Conservation (phyloP, 2,329 filamentous ascomycete species). For the Huntiella savannae region DNA sequence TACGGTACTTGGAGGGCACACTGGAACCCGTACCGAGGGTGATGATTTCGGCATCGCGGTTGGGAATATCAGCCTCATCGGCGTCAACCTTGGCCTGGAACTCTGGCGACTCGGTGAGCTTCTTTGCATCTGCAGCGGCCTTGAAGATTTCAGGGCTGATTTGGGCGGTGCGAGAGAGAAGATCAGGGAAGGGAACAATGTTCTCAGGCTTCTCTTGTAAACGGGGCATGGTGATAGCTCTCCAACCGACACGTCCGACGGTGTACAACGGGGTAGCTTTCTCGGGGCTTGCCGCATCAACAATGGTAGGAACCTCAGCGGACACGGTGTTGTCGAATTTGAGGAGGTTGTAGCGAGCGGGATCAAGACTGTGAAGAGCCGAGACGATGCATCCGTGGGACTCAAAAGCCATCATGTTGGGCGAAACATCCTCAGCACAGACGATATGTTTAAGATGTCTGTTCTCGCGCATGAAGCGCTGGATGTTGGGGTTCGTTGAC, state of each 20-base stretch:
- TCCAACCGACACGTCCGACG: constrained; percentile 25
- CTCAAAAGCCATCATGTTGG: constrained; percentile 56
- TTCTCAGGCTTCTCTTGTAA: constrained; percentile 27
- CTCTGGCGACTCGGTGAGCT: constrained; percentile 22
- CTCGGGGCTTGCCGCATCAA: neutral
- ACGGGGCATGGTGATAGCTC: constrained; percentile 28
- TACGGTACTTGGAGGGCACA: constrained; percentile 78
- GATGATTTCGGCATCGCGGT: constrained; percentile 62
- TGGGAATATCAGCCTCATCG: constrained; percentile 46
- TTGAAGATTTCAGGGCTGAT: constrained; percentile 26
- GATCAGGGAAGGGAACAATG: constrained; percentile 24
- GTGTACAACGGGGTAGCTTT: constrained; percentile 16
- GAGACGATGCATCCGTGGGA: constrained; percentile 47
- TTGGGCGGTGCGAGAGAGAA: constrained; percentile 27
- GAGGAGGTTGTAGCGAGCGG: constrained; percentile 52
- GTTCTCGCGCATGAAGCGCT: constrained; percentile 48
- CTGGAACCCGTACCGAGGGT: constrained; percentile 84
- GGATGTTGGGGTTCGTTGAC: constrained; percentile 39
- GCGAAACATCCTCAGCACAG: constrained; percentile 51
- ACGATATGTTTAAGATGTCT: constrained; percentile 52
- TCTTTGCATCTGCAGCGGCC: constrained; percentile 31
- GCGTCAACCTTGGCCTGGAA: constrained; percentile 31
- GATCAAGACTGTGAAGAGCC: constrained; percentile 53
- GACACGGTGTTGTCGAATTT: constrained; percentile 37
- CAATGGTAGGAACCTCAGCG: constrained; percentile 11